Evolutionary conservation across 2,329 filamentous ascomycete species (phyloP), one percentile per base, ranked within the genome.

Genomic region (Botryotinia globosa): DNA sequence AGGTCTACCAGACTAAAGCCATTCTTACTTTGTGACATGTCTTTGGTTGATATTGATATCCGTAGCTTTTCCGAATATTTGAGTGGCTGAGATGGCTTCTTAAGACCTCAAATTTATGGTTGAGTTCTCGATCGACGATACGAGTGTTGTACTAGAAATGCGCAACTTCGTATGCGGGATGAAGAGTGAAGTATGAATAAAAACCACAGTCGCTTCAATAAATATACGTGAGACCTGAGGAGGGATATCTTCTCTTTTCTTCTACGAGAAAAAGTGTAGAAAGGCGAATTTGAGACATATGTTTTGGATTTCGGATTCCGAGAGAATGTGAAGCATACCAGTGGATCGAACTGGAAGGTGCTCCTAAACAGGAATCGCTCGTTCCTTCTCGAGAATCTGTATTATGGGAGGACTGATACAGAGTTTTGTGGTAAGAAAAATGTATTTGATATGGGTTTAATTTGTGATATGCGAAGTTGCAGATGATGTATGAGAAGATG

Each of bases 31-130:
- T 44, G 37, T 2, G 48, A 25, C 10, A 68, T 68, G 14, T 42
- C n/a, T 42, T 16, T 6, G 5, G 0, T 32, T 7, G 1, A 12
- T 48, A 56, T 37, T 12, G 10, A 22, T 20, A 42, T 56, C 0
- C 2, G 9, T 1, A 3, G 0, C 2, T 20, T n/a, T 22, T 25
- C 20, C 1, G 3, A 6, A 9, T 25, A 1, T 25, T 42, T 22
- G 9, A 6, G 25, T 54, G 34, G 1, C 3, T n/a, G 44, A 39
- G 10, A 42, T 16, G 3, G 8, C 3, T 39, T 34, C 9, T 39
- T 32, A 3, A 16, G 14, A 25, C 12, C 37, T 9, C 2, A 22
- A n/a, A 54, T 54, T 20, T 54, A 25, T 51, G 25, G 22, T 10
- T 25, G 29, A 34, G 8, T 25, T 5, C 39, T 67, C 10, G 45